A percentile compares a stretch with the other conserved stretches of the same genome.
Conservation (phyloP, 2,329 filamentous ascomycete species). For the Aquanectria penicillioides region DNA sequence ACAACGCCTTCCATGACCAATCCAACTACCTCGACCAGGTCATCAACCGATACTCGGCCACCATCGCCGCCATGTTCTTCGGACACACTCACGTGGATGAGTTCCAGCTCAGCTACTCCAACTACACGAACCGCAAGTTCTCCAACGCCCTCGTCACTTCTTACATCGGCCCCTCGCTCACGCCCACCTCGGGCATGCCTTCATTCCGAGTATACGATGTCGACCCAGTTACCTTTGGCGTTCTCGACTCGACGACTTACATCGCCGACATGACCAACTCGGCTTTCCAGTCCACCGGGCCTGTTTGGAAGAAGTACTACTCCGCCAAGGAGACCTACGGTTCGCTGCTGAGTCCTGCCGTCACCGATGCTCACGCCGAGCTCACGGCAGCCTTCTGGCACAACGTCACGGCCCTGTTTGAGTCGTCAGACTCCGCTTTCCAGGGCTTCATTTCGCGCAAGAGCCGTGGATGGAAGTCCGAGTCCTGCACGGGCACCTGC, state of each 20-base stretch:
- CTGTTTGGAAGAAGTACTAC: constrained; percentile 66
- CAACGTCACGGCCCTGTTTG: constrained; percentile 61
- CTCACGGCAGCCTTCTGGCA: constrained; percentile 70
- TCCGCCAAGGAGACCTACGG: constrained; percentile 66
- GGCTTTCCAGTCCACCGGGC: constrained; percentile 54
- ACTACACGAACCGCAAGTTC: constrained; percentile 54
- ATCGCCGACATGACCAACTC: constrained; percentile 61
- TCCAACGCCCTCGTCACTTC: constrained; percentile 59
- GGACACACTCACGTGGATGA: constrained; percentile 67
- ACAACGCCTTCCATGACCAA: constrained; percentile 62
- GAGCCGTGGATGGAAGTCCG: constrained; percentile 55
- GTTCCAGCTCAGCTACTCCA: constrained; percentile 64
- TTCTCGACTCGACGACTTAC: constrained; percentile 65
- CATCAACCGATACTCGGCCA: constrained; percentile 61
- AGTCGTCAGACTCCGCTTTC: constrained; percentile 55
- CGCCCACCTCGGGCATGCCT: constrained; percentile 64
- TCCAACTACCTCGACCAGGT: constrained; percentile 65
- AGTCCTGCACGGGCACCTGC: constrained; percentile 55
- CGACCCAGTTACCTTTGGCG: constrained; percentile 64
- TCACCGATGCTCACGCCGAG: constrained; percentile 50
- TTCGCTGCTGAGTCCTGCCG: constrained; percentile 52
- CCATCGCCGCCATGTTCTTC: constrained; percentile 66
- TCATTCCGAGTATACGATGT: constrained; percentile 68
- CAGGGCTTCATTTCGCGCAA: constrained; percentile 58
- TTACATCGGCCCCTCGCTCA: constrained; percentile 64